Evolutionary conservation across 2,329 filamentous ascomycete species (phyloP).

Genomic region (Trichoderma sp.): DNA sequence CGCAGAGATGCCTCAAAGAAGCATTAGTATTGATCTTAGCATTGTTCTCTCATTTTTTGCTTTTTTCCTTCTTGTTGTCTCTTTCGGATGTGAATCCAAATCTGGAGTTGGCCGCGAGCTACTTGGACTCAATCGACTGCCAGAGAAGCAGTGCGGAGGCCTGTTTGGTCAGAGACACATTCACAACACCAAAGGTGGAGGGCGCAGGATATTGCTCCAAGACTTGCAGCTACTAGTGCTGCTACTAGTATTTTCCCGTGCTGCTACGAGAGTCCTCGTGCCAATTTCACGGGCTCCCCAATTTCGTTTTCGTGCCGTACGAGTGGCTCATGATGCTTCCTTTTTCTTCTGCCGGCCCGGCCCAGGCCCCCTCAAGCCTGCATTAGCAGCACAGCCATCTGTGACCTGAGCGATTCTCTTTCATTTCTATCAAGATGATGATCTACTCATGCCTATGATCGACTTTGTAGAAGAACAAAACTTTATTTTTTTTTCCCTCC

Average conservation of each 20-base stretch:
- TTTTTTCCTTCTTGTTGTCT: background rate
- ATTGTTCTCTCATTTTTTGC: background rate
- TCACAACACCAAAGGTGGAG: background rate
- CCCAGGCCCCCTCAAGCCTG: background rate
- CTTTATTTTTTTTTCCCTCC: background rate
- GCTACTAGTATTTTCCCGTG: background rate
- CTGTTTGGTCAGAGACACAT: background rate
- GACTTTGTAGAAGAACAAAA: background rate
- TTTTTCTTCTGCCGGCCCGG: background rate
- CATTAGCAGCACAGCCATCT: background rate
- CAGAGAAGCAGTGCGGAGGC: background rate
- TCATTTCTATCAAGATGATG: background rate
- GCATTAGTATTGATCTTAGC: background rate
- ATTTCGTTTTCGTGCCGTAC: background rate
- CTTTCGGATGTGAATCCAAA: background rate
- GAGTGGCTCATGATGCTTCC: background rate
- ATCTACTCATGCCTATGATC: background rate
- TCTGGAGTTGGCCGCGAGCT: background rate
- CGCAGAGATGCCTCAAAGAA: background rate
- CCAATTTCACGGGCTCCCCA: background rate
- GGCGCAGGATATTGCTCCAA: background rate
- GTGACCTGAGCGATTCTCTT: background rate
- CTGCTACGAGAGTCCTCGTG: background rate
- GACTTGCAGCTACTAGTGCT: background rate
- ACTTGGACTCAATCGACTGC: background rate